Evolutionary conservation across 1,284 basidiomycete genomes (phyloP), one percentile per base, ranked within the genome.

Genomic region (Tetrapyrgos nigripes): DNA sequence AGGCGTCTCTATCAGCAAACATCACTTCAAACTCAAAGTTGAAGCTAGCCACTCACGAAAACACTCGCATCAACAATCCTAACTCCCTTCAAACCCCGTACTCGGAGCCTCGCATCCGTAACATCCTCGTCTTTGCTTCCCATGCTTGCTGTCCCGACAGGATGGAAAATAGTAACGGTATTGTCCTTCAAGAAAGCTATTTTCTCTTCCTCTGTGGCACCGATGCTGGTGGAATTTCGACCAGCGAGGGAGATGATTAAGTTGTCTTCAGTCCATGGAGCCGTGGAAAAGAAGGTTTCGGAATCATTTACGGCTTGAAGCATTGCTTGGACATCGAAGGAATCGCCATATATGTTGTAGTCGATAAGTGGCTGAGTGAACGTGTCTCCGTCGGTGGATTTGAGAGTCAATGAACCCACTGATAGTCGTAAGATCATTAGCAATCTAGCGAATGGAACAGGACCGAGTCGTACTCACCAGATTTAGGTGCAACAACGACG

Each of bases 41-140:
- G n/a, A n/a, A n/a, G n/a, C n/a, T n/a, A n/a, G 31, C 14, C 3
- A 79, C 62, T 23, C 14, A 63, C 62, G 53, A 51, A 19, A 35
- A 63, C 57, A 51, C 53, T 56, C 11, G 62, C 62, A 51, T 63
- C 63, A 23, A 64, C 58, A 23, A 62, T 37, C 27, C 62, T 47
- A 43, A 64, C 14, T 10, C 62, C 62, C 10, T 48, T 26, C 6
- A 58, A 53, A 40, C 37, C 37, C 29, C 62, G 62, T 40, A 64
- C 57, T 23, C 46, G 53, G 37, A 64, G 37, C 28, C 62, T 57
- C 2, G 62, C 60, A 45, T 62, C 51, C 2, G 62, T 57, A 4
- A 62, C 62, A 14, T 60, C 62, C 27, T 47, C 55, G 56, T 40
- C 13, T 40, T n/a, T n/a, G 4, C 14, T 17, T 11, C 37, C 19